Evolutionary conservation across 768 basidiomycete species (phyloP).

Genomic region (Neoboletus subvelutipes): DNA sequence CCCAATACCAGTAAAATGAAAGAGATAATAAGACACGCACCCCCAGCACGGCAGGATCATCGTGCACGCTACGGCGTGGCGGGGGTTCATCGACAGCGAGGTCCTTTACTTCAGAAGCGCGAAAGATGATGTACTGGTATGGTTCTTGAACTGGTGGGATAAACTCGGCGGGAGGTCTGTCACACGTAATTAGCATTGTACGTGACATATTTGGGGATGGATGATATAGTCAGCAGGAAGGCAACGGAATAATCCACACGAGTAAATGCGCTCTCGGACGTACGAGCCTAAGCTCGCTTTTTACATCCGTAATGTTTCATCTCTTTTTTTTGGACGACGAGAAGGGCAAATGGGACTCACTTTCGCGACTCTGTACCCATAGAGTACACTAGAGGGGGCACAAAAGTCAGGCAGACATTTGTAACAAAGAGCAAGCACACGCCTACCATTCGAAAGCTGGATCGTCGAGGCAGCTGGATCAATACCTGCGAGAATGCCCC

Average conservation of each 20-base stretch:
- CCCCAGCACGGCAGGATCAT: slow-evolving; percentile 83
- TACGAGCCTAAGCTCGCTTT: slow-evolving; percentile 36
- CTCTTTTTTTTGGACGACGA: slow-evolving; percentile 11
- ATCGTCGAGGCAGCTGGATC: slow-evolving; percentile 85
- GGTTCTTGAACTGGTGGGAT: slow-evolving; percentile 82
- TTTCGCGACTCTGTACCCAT: slow-evolving; percentile 87
- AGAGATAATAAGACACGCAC: slow-evolving; percentile 44
- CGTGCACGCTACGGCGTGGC: slow-evolving; percentile 63
- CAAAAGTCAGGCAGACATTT: neutral
- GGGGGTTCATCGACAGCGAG: slow-evolving; percentile 75
- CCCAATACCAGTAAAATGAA: neutral
- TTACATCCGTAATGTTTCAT: slow-evolving; percentile 44
- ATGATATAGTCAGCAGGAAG: slow-evolving; percentile 53
- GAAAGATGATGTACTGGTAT: slow-evolving; percentile 89
- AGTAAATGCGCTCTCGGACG: slow-evolving; percentile 44
- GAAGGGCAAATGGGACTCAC: slow-evolving; percentile 39
- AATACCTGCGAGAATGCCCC: slow-evolving; percentile 84
- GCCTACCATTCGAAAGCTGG: slow-evolving; percentile 78
- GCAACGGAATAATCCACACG: slow-evolving; percentile 65
- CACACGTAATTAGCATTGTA: slow-evolving; percentile 27
- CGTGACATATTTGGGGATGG: neutral
- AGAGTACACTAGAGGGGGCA: slow-evolving; percentile 57
- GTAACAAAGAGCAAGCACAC: slow-evolving; percentile 1
- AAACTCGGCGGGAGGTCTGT: slow-evolving; percentile 70
- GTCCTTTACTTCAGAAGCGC: slow-evolving; percentile 87